Percentiles rank a stretch among this genome's conserved stretches.
phyloP scores from a whole-genome alignment of 768 basidiomycete genomes.

The Leccinum truebloodii region DNA sequence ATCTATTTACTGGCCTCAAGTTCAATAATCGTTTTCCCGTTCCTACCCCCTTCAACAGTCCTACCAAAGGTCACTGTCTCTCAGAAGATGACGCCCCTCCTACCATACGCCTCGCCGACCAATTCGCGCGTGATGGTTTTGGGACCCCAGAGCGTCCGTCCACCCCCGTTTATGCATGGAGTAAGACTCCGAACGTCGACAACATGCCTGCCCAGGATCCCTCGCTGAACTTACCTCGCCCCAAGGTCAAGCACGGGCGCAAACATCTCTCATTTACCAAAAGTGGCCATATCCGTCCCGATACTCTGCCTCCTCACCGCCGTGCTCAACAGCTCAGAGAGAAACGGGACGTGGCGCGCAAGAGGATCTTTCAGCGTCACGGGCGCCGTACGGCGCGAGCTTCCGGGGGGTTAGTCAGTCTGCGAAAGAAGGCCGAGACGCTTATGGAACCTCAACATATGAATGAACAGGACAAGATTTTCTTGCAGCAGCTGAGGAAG shows the following conservation, averaged over 20 bases:
- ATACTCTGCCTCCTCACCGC: conserved; percentile 3
- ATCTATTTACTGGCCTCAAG: conserved; percentile 16
- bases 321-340: conserved; percentile 4
- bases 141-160: not conserved
- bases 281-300: not conserved
- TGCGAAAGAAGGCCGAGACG: conserved; percentile 16
- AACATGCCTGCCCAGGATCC: not conserved
- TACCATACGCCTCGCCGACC: conserved; percentile 4
- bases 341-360: conserved; percentile 12
- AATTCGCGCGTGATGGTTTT: not conserved
- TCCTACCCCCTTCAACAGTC: conserved; percentile 22
- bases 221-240: not conserved
- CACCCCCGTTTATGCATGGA: not conserved
- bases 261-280: conserved; percentile 18
- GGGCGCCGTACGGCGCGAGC: conserved; percentile 4
- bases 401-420: conserved; percentile 1
- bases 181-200: not conserved
- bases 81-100: conserved; percentile 14
- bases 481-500: conserved; percentile 23
- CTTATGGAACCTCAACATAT: conserved; percentile 21
- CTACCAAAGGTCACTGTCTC: not conserved
- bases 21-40: conserved; percentile 15
- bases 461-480: conserved; percentile 24
- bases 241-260: conserved; percentile 15
- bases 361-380: not conserved